Evolutionary conservation across 2,329 filamentous ascomycete species (phyloP).

Genomic region (Colletotrichum lupini): DNA sequence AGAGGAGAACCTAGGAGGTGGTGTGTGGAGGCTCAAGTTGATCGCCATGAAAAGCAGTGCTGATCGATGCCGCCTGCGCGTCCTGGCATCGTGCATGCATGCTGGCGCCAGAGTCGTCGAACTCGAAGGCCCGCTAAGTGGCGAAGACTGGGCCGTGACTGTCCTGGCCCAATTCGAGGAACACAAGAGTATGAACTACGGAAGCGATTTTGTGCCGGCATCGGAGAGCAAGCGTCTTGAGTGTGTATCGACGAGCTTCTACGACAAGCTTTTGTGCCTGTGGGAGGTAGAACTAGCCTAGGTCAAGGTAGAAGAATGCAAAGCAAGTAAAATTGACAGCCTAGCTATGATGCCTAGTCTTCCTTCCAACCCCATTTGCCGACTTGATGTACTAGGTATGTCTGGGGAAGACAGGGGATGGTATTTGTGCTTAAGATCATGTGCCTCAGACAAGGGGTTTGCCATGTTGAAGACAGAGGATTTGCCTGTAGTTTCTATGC

Average conservation of each 20-base stretch:
- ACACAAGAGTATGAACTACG: constrained; percentile 96
- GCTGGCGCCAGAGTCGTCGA: constrained; percentile 78
- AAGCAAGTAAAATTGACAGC: background rate
- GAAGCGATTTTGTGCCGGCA: constrained; percentile 73
- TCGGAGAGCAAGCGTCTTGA: constrained; percentile 44
- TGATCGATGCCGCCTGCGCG: constrained; percentile 47
- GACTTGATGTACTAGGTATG: background rate
- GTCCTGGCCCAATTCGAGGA: constrained; percentile 81
- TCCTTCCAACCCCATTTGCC: background rate
- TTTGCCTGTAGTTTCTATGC: background rate
- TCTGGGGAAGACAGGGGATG: background rate
- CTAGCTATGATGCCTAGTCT: background rate
- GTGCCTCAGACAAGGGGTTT: background rate
- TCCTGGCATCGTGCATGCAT: constrained; percentile 96
- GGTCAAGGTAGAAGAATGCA: background rate
- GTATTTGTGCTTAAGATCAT: background rate
- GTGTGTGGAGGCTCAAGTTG: constrained; percentile 87
- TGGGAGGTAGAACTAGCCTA: constrained; percentile 58
- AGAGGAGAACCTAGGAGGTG: constrained; percentile 76
- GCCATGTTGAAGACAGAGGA: background rate
- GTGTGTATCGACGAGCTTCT: constrained; percentile 81
- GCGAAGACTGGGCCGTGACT: constrained; percentile 67
- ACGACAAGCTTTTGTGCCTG: constrained; percentile 76
- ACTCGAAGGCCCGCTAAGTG: constrained; percentile 48
- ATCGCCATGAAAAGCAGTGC: constrained; percentile 49